Evolutionary conservation across 2,329 filamentous ascomycete genomes (phyloP).

Genomic region (Xylariaceae sp.): DNA sequence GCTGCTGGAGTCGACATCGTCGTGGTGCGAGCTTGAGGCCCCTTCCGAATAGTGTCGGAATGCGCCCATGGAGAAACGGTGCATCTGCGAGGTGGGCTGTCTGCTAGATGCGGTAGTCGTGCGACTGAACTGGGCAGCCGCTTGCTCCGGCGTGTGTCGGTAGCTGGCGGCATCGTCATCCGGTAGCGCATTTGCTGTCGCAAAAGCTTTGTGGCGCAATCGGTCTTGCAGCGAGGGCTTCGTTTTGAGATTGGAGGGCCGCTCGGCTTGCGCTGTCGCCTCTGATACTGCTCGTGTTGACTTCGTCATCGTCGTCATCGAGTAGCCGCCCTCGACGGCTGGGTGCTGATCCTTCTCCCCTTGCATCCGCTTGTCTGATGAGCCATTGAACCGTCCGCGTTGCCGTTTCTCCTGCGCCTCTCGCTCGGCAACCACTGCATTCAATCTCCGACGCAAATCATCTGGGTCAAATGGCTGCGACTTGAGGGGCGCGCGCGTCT

Average conservation of each 20-base stretch:
- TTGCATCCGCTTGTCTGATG: slow-evolving; percentile 16
- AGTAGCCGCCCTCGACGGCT: slow-evolving; percentile 8
- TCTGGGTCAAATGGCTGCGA: slow-evolving; percentile 47
- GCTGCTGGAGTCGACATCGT: slow-evolving; percentile 27
- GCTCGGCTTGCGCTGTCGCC: background rate
- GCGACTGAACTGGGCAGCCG: slow-evolving; percentile 49
- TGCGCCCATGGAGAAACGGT: slow-evolving; percentile 40
- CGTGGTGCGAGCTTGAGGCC: slow-evolving; percentile 23
- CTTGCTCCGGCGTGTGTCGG: slow-evolving; percentile 49
- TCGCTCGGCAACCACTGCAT: slow-evolving; percentile 46
- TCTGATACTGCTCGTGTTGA: slow-evolving; percentile 8
- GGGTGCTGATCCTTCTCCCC: slow-evolving; percentile 13
- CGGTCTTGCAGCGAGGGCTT: slow-evolving; percentile 22
- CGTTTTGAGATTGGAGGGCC: slow-evolving; percentile 8
- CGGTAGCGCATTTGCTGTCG: background rate
- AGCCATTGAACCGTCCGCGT: slow-evolving; percentile 27
- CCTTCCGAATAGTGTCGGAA: slow-evolving; percentile 39
- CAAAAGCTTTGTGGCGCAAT: slow-evolving; percentile 18
- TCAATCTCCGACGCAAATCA: slow-evolving; percentile 50
- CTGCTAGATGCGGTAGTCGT: slow-evolving; percentile 46
- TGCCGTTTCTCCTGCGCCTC: slow-evolving; percentile 38
- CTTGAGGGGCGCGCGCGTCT: slow-evolving; percentile 16
- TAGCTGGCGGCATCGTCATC: slow-evolving; percentile 28
- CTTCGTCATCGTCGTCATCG: background rate
- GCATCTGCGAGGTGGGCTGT: slow-evolving; percentile 32